Evolutionary conservation across 83 land plant genomes (phyloP), one percentile per base, ranked within the genome.

Genomic region (Picea abies): DNA sequence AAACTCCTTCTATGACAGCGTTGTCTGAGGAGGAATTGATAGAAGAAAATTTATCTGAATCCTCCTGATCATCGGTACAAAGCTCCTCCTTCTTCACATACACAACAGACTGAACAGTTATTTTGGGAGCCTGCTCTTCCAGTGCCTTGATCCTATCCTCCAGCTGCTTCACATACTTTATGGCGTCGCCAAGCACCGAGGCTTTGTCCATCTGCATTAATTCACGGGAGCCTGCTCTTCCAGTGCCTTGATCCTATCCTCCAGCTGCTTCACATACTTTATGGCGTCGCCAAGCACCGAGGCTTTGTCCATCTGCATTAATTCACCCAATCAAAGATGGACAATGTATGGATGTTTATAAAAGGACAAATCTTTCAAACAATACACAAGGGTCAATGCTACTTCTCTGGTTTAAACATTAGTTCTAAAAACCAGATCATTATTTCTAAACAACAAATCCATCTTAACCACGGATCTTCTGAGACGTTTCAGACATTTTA

Each of bases 371-470:
- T 96, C 89, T 83, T 93, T 94, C 44, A 96, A 91, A 1, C 96
- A 94, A 56, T 94, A 96, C 15, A 92, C 96, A 37, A 96, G 93
- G 35, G 35, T 35, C 35, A 35, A 35, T 35, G 3, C 2, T 35
- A 35, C 35, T 35, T 35, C 35, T 35, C 20, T 17, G 97, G 97
- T 83, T 96, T 96, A 81, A 94, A 97, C 94, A 89, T 90, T 97
- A 94, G 87, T 35, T 17, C 7, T 0, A 3, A 68, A 68, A 29
- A 5, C 41, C 2, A 71, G 37, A 71, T 15, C 12, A 32, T 25
- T 23, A 32, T 12, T 25, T 17, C 39, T 15, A 29, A 15, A 68
- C 3, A 68, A 9, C 16, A 68, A 9, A 15, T 25, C 39, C 14
- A 25, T 10, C 29, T 25, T 4, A 68, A 35, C 19, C 1, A 26